phyloP scores from a whole-genome alignment of 208 protist species.

The Porcisia hertigi region DNA sequence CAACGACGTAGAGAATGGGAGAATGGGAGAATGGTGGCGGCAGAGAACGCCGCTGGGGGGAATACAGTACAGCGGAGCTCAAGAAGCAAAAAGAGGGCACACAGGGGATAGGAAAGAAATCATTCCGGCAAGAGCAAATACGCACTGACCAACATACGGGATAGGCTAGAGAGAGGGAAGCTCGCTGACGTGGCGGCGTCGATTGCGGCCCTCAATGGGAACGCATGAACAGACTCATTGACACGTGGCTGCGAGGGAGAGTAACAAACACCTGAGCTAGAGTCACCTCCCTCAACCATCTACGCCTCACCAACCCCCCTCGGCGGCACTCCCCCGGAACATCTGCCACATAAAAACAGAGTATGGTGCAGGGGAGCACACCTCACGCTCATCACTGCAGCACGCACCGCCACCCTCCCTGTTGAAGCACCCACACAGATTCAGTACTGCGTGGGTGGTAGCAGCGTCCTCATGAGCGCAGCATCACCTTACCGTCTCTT shows the following conservation, averaged over 20 bases:
- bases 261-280: no score
- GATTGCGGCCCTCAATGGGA: background rate
- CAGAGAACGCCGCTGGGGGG: no score
- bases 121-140: background rate
- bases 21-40: background rate
- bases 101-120: background rate
- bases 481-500: background rate
- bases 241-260: background rate
- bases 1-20: background rate
- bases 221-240: background rate
- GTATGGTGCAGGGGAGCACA: no score
- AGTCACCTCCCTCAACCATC: no score
- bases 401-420: no score
- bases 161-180: background rate
- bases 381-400: no score
- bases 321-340: no score
- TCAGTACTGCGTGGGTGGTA: background rate
- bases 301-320: no score
- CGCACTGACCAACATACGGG: background rate
- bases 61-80: background rate
- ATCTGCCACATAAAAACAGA: no score
- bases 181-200: background rate
- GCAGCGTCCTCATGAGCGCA: background rate
- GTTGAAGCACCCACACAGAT: background rate
- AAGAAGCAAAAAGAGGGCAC: constrained; percentile 1